phyloP scores from a whole-genome alignment of 2,329 filamentous ascomycete genomes.

The Aspergillus oerlinghausenensis region DNA sequence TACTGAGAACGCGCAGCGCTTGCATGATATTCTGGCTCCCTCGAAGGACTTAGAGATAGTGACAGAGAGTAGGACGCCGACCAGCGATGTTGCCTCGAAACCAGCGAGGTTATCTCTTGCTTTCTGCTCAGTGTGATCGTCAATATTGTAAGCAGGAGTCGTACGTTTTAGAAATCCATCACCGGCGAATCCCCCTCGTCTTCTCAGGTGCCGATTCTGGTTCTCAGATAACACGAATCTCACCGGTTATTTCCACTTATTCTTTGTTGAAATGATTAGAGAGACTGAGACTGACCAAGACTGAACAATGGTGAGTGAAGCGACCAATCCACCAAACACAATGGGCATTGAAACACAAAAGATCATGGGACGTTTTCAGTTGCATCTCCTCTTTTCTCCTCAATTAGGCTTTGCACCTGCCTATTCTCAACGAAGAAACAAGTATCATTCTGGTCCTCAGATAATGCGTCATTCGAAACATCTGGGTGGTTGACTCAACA shows the following conservation, averaged over 20 bases:
- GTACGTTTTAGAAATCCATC: conserved; percentile 3
- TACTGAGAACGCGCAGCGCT: conserved; percentile 4
- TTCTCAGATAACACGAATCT: not conserved
- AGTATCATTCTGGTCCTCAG: not conserved
- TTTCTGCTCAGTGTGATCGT: conserved; percentile 1
- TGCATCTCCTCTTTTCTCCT: not conserved
- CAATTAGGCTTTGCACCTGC: not conserved
- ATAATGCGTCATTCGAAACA: conserved; percentile 5
- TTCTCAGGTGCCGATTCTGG: not conserved
- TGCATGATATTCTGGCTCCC: not conserved
- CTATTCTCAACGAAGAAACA: not conserved
- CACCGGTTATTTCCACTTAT: not conserved
- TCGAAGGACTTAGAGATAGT: not conserved
- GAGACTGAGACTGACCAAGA: not conserved
- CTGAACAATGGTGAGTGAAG: not conserved
- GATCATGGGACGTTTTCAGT: not conserved
- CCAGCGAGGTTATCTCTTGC: not conserved
- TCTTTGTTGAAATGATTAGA: not conserved
- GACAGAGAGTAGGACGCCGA: conserved; percentile 9
- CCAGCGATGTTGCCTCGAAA: conserved; percentile 11
- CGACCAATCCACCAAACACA: not conserved
- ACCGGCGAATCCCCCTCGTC: not conserved
- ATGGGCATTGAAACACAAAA: not conserved
- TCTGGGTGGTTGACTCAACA: conserved; percentile 1
- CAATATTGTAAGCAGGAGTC: not conserved